Base-by-base conservation (phyloP, 1,284 basidiomycete genomes). In the Moesziomyces sp. region DNA sequence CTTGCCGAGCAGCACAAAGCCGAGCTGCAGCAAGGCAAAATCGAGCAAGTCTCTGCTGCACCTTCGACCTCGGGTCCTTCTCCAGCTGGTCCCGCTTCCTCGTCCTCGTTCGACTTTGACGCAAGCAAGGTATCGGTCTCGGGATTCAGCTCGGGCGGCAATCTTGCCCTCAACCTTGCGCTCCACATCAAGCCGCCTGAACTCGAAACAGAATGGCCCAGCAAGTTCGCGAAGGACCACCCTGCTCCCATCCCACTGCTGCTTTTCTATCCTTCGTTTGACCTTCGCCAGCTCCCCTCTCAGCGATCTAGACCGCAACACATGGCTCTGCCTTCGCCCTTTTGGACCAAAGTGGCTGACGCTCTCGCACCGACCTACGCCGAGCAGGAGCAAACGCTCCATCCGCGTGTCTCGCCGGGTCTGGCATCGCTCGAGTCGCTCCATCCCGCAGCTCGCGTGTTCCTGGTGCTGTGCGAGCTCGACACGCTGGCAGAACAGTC, bases 61-160 rank as follows among this genome's bases (percentile, higher is more conserved):
- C 52, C 53, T 8, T 18, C 52, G 19, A n/a, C 38, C 3, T 38
- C 45, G 7, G 5, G 38, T 6, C 40, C 43, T 14, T 46, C 48
- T 3, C 19, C 56, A 10, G 16, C 44, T 28, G 23, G 52, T 8
- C 14, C 38, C 0, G 11, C 24, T 8, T 28, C 44, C 0, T 10
- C 34, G 3, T 9, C 46, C 2, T n/a, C 21, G n/a, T 65, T 74
- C 44, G 43, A 45, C 43, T 80, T 74, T 21, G 66, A 80, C 48
- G 10, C 55, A 0, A 28, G 43, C 30, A 69, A 66, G 24, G 42
- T 78, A 11, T 67, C 73, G 7, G 47, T 80, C 38, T 76, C 74
- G 14, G 81, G 81, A 28, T 79, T 79, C 60, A 77, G 74, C 49
- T 79, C 80, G 0, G 81, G 81, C 19, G 81, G 75, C 21, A 81